phyloP scores from a whole-genome alignment of 345 rosid species.

The Rhodamnia rubescens region DNA sequence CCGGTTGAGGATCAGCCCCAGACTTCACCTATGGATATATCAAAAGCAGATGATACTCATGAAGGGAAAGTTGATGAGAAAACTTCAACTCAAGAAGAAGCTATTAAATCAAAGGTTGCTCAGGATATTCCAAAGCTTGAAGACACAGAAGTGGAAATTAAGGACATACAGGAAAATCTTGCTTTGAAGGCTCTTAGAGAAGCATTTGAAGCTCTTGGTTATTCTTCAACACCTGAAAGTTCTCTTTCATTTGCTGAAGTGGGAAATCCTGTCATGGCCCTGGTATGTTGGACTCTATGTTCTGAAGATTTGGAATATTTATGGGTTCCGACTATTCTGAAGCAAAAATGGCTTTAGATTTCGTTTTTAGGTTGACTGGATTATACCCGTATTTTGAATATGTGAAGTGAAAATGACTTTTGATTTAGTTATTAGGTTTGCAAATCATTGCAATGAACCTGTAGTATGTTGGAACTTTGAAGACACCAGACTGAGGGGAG shows the following conservation, averaged over 20 bases:
- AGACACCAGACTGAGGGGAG: not conserved
- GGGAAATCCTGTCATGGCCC: slow-evolving; percentile 96
- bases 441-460: not conserved
- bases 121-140: slow-evolving; percentile 29
- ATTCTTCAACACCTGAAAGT: slow-evolving; percentile 46
- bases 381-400: not conserved
- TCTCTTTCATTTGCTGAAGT: slow-evolving; percentile 74
- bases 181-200: slow-evolving; percentile 70
- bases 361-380: not conserved
- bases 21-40: slow-evolving; percentile 30
- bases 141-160: slow-evolving; percentile 25
- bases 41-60: slow-evolving; percentile 39
- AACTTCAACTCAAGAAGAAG: slow-evolving; percentile 27
- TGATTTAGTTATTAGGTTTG: not conserved
- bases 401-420: not conserved
- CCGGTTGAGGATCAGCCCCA: slow-evolving; percentile 31
- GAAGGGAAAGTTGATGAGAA: slow-evolving; percentile 31
- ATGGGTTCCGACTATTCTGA: not conserved
- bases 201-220: slow-evolving; percentile 86
- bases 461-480: not conserved
- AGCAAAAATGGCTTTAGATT: not conserved
- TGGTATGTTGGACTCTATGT: slow-evolving; percentile 45
- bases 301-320: not conserved
- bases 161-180: slow-evolving; percentile 32
- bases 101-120: slow-evolving; percentile 16